Evolutionary conservation across 2,329 filamentous ascomycete species (phyloP), one percentile per base, ranked within the genome.

Genomic region (Aspergillus aculeatinus): DNA sequence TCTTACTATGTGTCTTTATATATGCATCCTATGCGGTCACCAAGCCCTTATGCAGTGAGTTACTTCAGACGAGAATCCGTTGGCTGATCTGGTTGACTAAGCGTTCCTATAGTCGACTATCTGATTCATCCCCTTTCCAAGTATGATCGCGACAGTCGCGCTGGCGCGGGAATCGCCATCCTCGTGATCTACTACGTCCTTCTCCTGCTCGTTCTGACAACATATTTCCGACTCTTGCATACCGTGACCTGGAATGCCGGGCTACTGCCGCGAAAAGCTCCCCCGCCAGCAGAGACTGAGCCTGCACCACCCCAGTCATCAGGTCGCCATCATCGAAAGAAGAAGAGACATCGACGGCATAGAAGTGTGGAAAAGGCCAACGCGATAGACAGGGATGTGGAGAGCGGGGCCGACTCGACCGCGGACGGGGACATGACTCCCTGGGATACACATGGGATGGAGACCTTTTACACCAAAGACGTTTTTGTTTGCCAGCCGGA

Each of bases 401-500:
- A 76, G 48, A 66, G 64, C 11, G 71, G 68, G 5, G 53, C 63
- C 21, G 63, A 66, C 50, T 62, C 62, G 58, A 65, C 67, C 51
- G 63, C 66, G 6, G 70, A 67, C 49, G 68, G 58, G 12, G 67
- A 59, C 31, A 65, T 68, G 29, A 70, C 65, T 35, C 69, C 72
- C 59, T 81, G 83, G n/a, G 85, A 90, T 64, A 85, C 85, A 55
- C 85, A 87, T 11, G 88, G 89, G 0, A 80, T 93, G 54, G 89
- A 93, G 67, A 76, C 81, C 4, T 96, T 96, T 72, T 96, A 95
- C 71, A 88, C 84, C 63, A 91, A 89, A 72, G 88, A 96, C 66
- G 85, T 91, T 1, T 98, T 96, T 72, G 83, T 92, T 2, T 97
- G 91, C 76, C 89, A 96, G 68, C 80, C 82, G 12, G 90, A 95